Conservation (phyloP, 441 rosid species). For the Erodium moschatum region DNA sequence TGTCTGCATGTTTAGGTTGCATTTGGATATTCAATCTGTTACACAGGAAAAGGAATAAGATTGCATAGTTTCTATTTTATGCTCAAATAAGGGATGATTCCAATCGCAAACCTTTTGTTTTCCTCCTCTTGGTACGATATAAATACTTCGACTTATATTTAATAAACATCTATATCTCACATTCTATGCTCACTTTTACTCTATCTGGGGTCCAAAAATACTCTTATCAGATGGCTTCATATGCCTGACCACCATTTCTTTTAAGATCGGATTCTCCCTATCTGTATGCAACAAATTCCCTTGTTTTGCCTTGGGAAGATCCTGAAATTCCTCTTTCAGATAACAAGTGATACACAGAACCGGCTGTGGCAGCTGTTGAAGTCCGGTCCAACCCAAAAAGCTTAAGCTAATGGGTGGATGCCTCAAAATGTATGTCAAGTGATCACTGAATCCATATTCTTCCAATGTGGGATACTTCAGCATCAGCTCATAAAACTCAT, state of each 20-base stretch:
- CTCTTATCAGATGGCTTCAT: too few relatives aligned
- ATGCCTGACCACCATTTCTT: too few relatives aligned
- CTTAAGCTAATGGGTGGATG: too few relatives aligned
- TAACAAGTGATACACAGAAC: not conserved
- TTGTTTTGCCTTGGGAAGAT: not conserved
- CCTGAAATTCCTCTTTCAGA: not conserved
- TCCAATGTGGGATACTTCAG: too few relatives aligned
- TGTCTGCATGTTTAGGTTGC: not conserved
- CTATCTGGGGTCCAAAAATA: not conserved
- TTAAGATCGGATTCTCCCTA: too few relatives aligned
- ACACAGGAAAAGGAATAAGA: not conserved
- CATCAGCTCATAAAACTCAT: not conserved
- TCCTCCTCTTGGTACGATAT: not conserved
- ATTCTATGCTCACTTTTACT: too few relatives aligned
- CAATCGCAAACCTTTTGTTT: not conserved
- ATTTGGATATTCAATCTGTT: not conserved
- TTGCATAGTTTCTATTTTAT: not conserved
- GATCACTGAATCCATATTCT: too few relatives aligned
- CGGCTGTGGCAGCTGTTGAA: not conserved
- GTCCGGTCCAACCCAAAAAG: too few relatives aligned
- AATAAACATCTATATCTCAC: too few relatives aligned
- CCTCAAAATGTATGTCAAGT: too few relatives aligned
- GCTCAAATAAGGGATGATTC: not conserved
- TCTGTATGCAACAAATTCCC: not conserved
- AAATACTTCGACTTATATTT: not conserved